A percentile compares a stretch with the other conserved stretches of the same genome.
These are phyloP conservation scores for Arabidopsis suecica DNA, from an alignment of 345 rosid genomes.

Conservation along the genomic window DNA sequence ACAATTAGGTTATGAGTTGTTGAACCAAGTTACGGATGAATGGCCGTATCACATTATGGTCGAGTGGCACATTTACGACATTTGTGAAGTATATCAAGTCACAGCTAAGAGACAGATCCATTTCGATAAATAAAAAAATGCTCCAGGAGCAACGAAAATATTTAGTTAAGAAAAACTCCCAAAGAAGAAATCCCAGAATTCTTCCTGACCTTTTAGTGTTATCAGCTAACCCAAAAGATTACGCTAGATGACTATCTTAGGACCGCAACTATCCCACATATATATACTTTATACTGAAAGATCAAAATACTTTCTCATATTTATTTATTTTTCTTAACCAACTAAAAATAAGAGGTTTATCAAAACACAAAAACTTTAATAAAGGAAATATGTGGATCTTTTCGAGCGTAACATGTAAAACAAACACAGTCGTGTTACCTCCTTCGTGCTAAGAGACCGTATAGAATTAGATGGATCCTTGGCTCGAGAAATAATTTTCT, in stretches of 20 bases:
- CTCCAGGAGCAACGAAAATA: slow-evolving; percentile 1
- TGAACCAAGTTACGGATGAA: slow-evolving; percentile 26
- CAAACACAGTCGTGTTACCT: slow-evolving; percentile 57
- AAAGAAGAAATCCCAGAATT: slow-evolving; percentile 21
- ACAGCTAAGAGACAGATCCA: slow-evolving; percentile 10
- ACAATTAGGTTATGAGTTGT: slow-evolving; percentile 24
- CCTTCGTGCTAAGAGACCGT: slow-evolving; percentile 91
- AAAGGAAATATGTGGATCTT: neutral
- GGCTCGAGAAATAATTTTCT: slow-evolving; percentile 82
- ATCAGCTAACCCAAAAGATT: slow-evolving; percentile 27
- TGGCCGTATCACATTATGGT: slow-evolving; percentile 5
- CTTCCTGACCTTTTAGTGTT: neutral
- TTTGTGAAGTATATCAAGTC: slow-evolving; percentile 28
- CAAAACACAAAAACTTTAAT: no score
- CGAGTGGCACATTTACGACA: slow-evolving; percentile 19
- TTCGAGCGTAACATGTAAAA: slow-evolving; percentile 6
- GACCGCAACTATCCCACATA: slow-evolving; percentile 13
- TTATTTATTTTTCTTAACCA: neutral
- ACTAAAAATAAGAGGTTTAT: neutral
- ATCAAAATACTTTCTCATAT: slow-evolving; percentile 10
- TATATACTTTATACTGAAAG: slow-evolving; percentile 9
- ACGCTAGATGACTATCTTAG: slow-evolving; percentile 22
- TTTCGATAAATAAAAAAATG: neutral
- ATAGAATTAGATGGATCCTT: slow-evolving; percentile 59
- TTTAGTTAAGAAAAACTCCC: slow-evolving; percentile 20